Conservation (phyloP, 192 early-diverging fungal genomes). For the Linnemannia elongata region DNA sequence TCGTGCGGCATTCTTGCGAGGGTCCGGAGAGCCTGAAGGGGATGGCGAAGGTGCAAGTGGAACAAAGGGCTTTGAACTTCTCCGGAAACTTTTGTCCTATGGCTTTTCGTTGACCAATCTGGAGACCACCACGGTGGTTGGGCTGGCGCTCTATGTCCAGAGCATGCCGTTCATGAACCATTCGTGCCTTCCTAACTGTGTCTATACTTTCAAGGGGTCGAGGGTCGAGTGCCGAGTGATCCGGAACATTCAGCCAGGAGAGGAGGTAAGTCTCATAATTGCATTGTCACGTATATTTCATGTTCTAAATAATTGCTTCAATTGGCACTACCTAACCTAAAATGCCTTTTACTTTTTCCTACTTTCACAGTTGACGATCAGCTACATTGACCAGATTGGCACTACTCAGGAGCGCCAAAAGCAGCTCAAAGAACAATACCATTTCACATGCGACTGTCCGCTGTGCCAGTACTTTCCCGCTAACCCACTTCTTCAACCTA, state of each 20-base stretch:
- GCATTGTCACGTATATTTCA: background rate
- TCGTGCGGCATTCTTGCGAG: conserved; percentile 27
- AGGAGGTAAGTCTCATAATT: conserved; percentile 20
- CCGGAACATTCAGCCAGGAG: conserved; percentile 44
- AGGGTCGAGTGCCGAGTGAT: conserved; percentile 47
- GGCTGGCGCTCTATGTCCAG: conserved; percentile 41
- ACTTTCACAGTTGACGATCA: conserved; percentile 35
- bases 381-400: conserved; percentile 53
- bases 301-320: background rate
- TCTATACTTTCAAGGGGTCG: conserved; percentile 45
- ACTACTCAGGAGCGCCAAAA: conserved; percentile 33
- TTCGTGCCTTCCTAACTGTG: conserved; percentile 49
- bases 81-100: conserved; percentile 32
- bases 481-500: conserved; percentile 25
- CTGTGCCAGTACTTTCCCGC: conserved; percentile 40
- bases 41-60: background rate
- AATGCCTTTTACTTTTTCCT: background rate
- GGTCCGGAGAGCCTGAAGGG: background rate
- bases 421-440: conserved; percentile 44
- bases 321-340: background rate
- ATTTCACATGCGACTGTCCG: conserved; percentile 40
- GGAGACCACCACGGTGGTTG: conserved; percentile 35
- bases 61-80: conserved; percentile 25
- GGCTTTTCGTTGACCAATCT: conserved; percentile 42
- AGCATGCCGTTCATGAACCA: conserved; percentile 52